Percentiles rank a stretch among this genome's conserved stretches.
These are phyloP conservation scores for Arabis alpina DNA, from an alignment of 345 rosid genomes.

Conservation along the genomic window DNA sequence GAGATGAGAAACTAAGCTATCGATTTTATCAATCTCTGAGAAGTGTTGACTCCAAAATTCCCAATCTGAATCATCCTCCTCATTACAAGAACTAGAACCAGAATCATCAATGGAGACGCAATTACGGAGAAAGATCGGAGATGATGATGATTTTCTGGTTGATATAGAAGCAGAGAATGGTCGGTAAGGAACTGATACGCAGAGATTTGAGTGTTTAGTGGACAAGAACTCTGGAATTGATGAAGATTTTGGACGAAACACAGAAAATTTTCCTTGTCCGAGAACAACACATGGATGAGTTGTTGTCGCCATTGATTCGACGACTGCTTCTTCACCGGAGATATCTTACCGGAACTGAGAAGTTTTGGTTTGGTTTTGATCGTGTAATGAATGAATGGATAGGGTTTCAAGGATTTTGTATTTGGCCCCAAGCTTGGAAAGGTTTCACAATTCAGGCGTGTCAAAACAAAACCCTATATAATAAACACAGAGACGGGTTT, in stretches of 20 bases:
- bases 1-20: conserved; percentile 76
- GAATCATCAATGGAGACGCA: conserved; percentile 35
- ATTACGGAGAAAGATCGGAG: conserved; percentile 47
- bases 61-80: conserved; percentile 82
- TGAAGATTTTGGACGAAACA: conserved; percentile 30
- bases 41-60: conserved; percentile 86
- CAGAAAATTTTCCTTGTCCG: conserved; percentile 47
- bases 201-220: conserved; percentile 41
- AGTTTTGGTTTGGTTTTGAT: no score
- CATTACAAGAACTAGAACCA: conserved; percentile 47
- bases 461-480: no score
- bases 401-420: no score
- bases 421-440: no score
- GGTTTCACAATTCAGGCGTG: no score
- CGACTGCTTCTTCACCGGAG: not conserved
- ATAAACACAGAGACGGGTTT: no score
- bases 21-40: conserved; percentile 77
- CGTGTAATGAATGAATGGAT: no score
- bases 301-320: conserved; percentile 37
- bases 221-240: conserved; percentile 19
- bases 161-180: conserved; percentile 26
- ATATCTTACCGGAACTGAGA: conserved; percentile 4
- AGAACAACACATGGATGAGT: conserved; percentile 53
- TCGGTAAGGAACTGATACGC: conserved; percentile 21
- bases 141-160: conserved; percentile 32